Conservation (phyloP, 2,329 filamentous ascomycete species). For the Beauveria sp. region DNA sequence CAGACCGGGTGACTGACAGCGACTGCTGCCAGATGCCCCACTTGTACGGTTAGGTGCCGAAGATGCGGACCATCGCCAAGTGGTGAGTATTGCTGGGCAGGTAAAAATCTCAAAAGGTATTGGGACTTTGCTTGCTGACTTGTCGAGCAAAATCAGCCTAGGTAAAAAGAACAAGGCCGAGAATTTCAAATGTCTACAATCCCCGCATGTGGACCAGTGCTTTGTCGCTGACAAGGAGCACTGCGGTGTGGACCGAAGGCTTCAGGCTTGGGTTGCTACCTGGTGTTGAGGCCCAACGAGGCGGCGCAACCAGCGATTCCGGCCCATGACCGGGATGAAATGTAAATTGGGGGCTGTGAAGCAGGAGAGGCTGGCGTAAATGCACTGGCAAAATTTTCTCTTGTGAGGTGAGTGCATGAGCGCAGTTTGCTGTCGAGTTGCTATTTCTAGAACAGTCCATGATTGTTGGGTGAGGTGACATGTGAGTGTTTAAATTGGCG, state of each 20-base stretch:
- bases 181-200: no score
- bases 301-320: neutral
- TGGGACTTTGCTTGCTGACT: neutral
- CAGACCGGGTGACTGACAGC: neutral
- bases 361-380: neutral
- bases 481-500: neutral
- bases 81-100: neutral
- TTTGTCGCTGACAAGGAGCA: neutral
- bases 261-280: conserved; percentile 4
- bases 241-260: neutral
- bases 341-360: neutral
- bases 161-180: no score
- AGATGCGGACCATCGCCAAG: neutral
- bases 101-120: neutral
- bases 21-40: conserved; percentile 3
- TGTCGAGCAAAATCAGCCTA: no score
- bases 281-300: conserved; percentile 7
- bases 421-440: neutral
- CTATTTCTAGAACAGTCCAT: conserved; percentile 4
- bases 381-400: neutral
- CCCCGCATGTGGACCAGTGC: neutral
- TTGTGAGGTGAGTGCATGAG: neutral
- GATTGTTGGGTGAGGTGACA: neutral
- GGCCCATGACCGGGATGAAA: neutral
- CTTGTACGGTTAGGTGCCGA: neutral